Conservation (phyloP, 106 monocot genomes). For the Cymbidium sinense region DNA sequence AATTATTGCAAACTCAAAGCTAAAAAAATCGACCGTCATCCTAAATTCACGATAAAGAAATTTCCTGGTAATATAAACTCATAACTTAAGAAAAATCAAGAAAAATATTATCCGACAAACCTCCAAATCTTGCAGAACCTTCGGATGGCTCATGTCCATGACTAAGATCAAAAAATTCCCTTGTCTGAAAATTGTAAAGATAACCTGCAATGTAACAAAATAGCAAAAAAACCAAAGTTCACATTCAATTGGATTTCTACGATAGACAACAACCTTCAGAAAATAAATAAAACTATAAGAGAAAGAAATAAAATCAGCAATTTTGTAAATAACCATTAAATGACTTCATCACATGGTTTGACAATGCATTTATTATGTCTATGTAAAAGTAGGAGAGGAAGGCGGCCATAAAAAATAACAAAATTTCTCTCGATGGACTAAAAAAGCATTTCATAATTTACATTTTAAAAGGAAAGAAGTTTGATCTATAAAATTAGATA, state of each 20-base stretch:
- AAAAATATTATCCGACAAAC: constrained; percentile 26
- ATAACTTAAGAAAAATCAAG: background rate
- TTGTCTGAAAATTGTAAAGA: constrained; percentile 90
- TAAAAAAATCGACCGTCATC: background rate
- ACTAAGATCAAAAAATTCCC: constrained; percentile 93
- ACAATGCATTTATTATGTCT: background rate
- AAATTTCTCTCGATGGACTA: no score
- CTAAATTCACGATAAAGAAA: background rate
- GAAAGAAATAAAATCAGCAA: background rate
- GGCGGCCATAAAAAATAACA: no score
- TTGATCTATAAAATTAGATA: no score
- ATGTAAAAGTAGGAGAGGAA: background rate
- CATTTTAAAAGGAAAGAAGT: no score
- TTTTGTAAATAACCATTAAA: background rate
- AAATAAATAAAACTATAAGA: background rate
- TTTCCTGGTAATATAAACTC: background rate
- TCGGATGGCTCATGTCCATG: constrained; percentile 70
- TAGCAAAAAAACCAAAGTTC: background rate
- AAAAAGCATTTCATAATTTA: no score
- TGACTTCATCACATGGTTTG: background rate
- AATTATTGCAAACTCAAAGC: background rate
- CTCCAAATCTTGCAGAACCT: constrained; percentile 82
- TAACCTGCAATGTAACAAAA: constrained; percentile 50
- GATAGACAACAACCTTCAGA: background rate
- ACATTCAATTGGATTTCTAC: background rate